Evolutionary conservation across 768 basidiomycete genomes (phyloP).

Genomic region (Mycena polygramma): DNA sequence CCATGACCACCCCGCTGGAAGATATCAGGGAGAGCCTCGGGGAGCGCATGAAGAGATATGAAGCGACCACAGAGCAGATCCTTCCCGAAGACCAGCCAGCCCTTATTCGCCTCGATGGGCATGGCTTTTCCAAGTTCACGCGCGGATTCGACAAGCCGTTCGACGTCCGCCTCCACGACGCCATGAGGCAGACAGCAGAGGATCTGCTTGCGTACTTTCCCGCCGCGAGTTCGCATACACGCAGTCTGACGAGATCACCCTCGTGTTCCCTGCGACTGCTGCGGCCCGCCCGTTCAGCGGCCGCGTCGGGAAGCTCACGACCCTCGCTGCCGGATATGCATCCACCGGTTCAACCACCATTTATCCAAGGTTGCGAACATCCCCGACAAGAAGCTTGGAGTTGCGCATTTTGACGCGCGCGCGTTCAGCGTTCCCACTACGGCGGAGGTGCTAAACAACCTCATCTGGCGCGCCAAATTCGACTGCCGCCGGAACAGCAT

Average conservation of each 20-base stretch:
- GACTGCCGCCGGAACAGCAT: constrained; percentile 35
- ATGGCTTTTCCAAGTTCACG: constrained; percentile 36
- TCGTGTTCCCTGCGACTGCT: constrained; percentile 27
- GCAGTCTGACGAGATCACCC: constrained; percentile 36
- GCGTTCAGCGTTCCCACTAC: constrained; percentile 26
- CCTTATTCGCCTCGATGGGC: constrained; percentile 33
- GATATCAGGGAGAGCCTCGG: constrained; percentile 13
- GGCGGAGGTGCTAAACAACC: constrained; percentile 33
- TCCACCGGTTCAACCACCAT: constrained; percentile 36
- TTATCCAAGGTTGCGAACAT: constrained; percentile 5
- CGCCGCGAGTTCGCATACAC: constrained; percentile 36
- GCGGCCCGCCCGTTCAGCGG: constrained; percentile 28
- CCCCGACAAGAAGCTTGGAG: constrained; percentile 22
- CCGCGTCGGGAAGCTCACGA: constrained; percentile 30
- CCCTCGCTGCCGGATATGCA: constrained; percentile 31
- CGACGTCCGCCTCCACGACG: constrained; percentile 32
- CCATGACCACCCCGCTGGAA: neutral
- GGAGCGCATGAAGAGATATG: constrained; percentile 34
- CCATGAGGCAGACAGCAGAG: constrained; percentile 27
- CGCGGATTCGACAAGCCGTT: constrained; percentile 36
- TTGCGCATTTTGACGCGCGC: constrained; percentile 36
- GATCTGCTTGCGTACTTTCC: constrained; percentile 33
- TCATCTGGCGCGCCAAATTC: constrained; percentile 36
- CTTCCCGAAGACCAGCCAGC: constrained; percentile 30
- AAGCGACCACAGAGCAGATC: constrained; percentile 28